Conservation (phyloP, 139 green algal genomes). For the Closterium sp. region DNA sequence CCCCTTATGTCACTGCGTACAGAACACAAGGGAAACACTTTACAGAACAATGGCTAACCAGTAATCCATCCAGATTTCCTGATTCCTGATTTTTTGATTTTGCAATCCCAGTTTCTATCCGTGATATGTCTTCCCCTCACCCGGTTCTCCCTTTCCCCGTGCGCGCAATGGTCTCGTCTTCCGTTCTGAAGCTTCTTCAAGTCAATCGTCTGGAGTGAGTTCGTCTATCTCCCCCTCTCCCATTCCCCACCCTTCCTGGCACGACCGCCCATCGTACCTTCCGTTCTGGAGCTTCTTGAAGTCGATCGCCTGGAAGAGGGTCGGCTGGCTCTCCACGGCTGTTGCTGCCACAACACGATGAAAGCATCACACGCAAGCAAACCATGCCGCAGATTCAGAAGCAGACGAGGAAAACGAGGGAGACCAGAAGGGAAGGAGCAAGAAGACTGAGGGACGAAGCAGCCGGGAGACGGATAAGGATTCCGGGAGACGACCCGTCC, state of each 20-base stretch:
- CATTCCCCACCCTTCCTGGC: not conserved
- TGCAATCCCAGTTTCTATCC: too few species aligned
- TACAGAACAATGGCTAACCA: too few species aligned
- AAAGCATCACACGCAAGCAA: not conserved
- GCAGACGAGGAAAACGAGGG: not conserved
- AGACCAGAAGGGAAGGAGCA: not conserved
- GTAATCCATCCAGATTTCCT: too few species aligned
- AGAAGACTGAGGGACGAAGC: not conserved
- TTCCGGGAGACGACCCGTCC: not conserved
- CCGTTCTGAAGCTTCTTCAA: not conserved
- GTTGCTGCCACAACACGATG: not conserved
- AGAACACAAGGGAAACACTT: too few species aligned
- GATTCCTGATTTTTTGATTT: too few species aligned
- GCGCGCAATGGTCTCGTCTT: not conserved
- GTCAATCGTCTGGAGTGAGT: not conserved
- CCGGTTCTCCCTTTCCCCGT: too few species aligned
- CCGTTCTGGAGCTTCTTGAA: slow-evolving; percentile 51
- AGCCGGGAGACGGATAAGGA: not conserved
- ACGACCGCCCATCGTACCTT: slow-evolving; percentile 2
- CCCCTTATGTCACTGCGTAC: slow-evolving; percentile 77
- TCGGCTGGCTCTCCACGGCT: slow-evolving; percentile 8
- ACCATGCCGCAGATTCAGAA: not conserved
- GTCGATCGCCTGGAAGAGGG: slow-evolving; percentile 29
- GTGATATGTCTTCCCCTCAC: too few species aligned
- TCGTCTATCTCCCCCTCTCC: not conserved